Evolutionary conservation across 2,329 filamentous ascomycete genomes (phyloP).

Genomic region (Paecilomyces fulvus): DNA sequence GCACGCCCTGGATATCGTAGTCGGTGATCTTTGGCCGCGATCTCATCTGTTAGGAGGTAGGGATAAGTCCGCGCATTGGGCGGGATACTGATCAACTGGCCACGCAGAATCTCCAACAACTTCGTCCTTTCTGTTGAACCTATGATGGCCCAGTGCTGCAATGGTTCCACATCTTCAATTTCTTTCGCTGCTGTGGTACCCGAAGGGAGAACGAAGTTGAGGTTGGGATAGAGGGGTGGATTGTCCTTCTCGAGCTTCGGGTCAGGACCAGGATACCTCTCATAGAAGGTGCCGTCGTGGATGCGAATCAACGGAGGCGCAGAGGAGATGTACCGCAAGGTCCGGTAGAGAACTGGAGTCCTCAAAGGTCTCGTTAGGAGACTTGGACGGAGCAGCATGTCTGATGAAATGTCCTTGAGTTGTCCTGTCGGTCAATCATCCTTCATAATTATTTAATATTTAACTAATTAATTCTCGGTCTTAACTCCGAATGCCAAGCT

Average conservation of each 20-base stretch:
- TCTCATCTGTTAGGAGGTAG: conserved; percentile 57
- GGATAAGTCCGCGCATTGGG: conserved; percentile 70
- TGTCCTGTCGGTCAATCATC: background rate
- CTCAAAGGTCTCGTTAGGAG: conserved; percentile 11
- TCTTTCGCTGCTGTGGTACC: conserved; percentile 7
- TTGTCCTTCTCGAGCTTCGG: conserved; percentile 46
- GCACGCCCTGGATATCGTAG: conserved; percentile 56
- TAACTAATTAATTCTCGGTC: background rate
- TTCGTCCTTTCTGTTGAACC: conserved; percentile 74
- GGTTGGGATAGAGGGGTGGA: conserved; percentile 61
- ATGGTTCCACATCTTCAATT: background rate
- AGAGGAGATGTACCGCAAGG: conserved; percentile 11
- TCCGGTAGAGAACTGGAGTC: conserved; percentile 5
- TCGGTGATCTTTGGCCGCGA: conserved; percentile 42
- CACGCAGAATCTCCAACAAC: conserved; percentile 69
- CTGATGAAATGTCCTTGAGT: conserved; percentile 6
- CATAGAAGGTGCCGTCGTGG: conserved; percentile 73
- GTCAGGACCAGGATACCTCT: conserved; percentile 61
- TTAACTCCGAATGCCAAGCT: background rate
- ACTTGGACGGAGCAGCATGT: conserved; percentile 20
- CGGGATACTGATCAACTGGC: conserved; percentile 66
- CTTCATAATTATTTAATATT: background rate
- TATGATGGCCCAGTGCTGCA: conserved; percentile 63
- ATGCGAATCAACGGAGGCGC: conserved; percentile 59
- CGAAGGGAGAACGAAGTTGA: conserved; percentile 64